Conservation (phyloP, 345 rosid species). For the Camelina neglecta region DNA sequence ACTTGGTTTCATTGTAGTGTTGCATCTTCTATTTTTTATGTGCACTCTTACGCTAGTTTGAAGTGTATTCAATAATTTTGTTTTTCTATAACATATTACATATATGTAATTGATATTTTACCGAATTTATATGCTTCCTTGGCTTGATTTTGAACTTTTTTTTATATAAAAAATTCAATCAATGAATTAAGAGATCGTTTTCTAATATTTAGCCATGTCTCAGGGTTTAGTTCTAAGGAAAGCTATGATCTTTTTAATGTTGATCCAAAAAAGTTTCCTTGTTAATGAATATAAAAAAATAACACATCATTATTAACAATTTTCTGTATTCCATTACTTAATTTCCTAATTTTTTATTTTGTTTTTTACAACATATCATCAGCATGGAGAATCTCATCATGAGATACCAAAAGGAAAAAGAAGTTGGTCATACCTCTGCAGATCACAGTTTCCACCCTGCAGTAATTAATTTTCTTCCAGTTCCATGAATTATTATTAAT, state of each 20-base stretch:
- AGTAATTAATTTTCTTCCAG: background rate
- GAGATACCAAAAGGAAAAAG: conserved; percentile 33
- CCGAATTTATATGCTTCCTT: too few relatives aligned
- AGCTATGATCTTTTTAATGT: background rate
- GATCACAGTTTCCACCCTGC: conserved; percentile 28
- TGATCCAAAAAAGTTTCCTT: conserved; percentile 4
- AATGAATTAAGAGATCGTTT: too few relatives aligned
- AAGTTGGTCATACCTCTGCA: conserved; percentile 27
- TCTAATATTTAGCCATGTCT: background rate
- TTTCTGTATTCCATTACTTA: background rate
- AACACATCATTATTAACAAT: background rate
- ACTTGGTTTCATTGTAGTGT: background rate
- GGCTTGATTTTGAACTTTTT: too few relatives aligned
- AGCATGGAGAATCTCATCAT: conserved; percentile 42
- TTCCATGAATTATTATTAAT: background rate
- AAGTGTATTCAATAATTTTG: too few relatives aligned
- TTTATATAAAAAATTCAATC: too few relatives aligned
- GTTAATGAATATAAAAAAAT: background rate
- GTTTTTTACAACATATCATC: conserved; percentile 7
- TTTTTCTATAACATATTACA: too few relatives aligned
- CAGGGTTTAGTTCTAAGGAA: background rate
- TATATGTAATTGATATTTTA: too few relatives aligned
- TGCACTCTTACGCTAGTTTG: too few relatives aligned
- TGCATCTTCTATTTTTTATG: too few relatives aligned
- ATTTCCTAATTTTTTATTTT: background rate